Percentiles rank a stretch among this genome's conserved stretches.
Evolutionary conservation across 1,284 basidiomycete species (phyloP).

Genomic region (Cryptococcus hybrid): DNA sequence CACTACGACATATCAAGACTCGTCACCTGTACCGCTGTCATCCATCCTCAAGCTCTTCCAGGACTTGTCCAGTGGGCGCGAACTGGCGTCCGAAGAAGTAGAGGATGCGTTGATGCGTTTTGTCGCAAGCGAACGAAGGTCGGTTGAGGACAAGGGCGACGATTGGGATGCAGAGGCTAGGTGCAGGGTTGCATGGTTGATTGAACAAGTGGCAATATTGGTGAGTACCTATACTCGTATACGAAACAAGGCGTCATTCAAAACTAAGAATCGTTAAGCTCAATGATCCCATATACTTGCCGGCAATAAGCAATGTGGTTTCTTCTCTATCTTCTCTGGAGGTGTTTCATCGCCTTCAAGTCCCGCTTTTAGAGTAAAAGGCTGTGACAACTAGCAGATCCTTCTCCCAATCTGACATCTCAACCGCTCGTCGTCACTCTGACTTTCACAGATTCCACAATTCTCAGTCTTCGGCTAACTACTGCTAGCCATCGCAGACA

Average conservation of each 20-base stretch:
- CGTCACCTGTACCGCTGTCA: not conserved
- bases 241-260: not conserved
- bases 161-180: slow-evolving; percentile 12
- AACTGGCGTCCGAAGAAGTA: slow-evolving; percentile 2
- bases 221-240: slow-evolving; percentile 5
- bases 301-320: slow-evolving; percentile 10
- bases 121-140: slow-evolving; percentile 6
- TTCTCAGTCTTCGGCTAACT: no score
- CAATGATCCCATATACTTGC: slow-evolving; percentile 6
- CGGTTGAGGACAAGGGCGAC: not conserved
- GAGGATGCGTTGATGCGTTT: slow-evolving; percentile 4
- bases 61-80: not conserved
- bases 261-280: slow-evolving; percentile 1
- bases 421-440: no score
- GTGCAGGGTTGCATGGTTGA: slow-evolving; percentile 14
- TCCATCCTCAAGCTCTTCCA: not conserved
- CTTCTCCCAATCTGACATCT: no score
- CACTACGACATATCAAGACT: not conserved
- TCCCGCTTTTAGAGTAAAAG: no score
- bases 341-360: no score
- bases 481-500: no score
- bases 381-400: no score
- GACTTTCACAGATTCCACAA: no score
- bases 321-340: not conserved
- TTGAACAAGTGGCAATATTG: slow-evolving; percentile 16